Evolutionary conservation across 2,329 filamentous ascomycete genomes (phyloP), one percentile per base, ranked within the genome.

Genomic region (Pestalotiopsis sp.): DNA sequence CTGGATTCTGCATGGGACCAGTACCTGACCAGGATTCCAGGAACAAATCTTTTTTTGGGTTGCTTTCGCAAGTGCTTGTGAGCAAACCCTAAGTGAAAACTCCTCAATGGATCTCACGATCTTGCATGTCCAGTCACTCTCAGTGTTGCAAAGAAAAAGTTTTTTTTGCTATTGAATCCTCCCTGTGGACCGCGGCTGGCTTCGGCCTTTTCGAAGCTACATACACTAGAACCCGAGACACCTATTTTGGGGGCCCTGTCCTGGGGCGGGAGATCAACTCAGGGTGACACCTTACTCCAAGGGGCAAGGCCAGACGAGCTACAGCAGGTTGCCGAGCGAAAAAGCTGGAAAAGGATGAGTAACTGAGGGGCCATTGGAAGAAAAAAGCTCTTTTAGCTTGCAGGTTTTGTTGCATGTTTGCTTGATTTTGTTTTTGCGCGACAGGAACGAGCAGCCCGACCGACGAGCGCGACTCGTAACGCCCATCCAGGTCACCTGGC

Each of bases 201-300:
- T 52, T 52, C 57, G 57, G 57, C 57, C 23, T 23, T 59, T 59
- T 52, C 57, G 57, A 59, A 59, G 57, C 57, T 59, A 27, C 9
- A 59, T 59, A 27, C 9, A 59, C 23, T 36, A 59, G 23, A 59
- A 31, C 17, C 27, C 45, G 45, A 52, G 45, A 52, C 45, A 52
- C 45, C 45, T n/a, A 52, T 52, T 52, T 25, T 27, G 13, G 57
- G 57, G 57, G 13, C 23, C 57, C 14, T 27, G 27, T 25, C 31
- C 59, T 17, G 13, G 13, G 27, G 13, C 59, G 59, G 59, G n/a
- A 61, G 59, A 61, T 61, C 59, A 36, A 61, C 59, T 27, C 59
- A 39, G 31, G 59, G 36, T 61, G 25, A 61, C 27, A 39, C 59
- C n/a, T 61, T 61, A 61, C 59, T 61, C 59, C 59, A 61, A 36